Conservation (phyloP, 805 yeast genomes). For the Tetrapisispora arboricola region DNA sequence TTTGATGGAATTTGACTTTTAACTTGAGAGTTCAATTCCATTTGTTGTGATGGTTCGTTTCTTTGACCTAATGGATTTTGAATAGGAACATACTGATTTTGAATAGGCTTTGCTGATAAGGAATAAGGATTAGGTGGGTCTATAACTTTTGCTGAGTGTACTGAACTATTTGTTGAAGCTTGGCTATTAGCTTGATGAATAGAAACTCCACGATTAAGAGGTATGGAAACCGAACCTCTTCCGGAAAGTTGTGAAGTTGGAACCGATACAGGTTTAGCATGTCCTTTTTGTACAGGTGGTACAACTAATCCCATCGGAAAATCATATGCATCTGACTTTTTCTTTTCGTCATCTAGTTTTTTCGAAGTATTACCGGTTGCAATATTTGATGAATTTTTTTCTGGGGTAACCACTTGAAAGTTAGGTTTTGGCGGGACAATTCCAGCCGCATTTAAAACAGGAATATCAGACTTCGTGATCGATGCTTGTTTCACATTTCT, state of each 20-base stretch:
- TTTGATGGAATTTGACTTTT: neutral
- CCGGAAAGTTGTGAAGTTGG: conserved; percentile 3
- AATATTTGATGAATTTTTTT: neutral
- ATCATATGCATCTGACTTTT: conserved; percentile 68
- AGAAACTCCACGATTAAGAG: neutral
- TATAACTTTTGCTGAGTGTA: neutral
- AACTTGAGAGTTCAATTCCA: no score
- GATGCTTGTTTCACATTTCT: neutral
- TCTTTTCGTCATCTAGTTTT: conserved; percentile 38
- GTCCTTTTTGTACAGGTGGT: conserved; percentile 26
- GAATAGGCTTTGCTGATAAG: neutral
- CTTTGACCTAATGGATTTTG: neutral
- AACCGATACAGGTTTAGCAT: conserved; percentile 31
- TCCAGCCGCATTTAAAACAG: conserved; percentile 3
- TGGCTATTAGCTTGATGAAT: neutral
- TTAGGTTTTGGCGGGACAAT: conserved; percentile 14
- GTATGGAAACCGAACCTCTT: neutral
- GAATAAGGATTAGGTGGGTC: conserved; percentile 1
- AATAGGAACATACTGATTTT: neutral
- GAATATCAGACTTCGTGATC: neutral
- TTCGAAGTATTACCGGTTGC: conserved; percentile 14
- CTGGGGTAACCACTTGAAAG: neutral
- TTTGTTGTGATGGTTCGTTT: neutral
- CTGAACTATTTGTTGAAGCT: neutral
- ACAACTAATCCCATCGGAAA: conserved; percentile 51